A percentile compares a stretch with the other conserved stretches of the same genome.
phyloP scores from a whole-genome alignment of 2,329 filamentous ascomycete genomes.

The Sarocladium brachiariae region DNA sequence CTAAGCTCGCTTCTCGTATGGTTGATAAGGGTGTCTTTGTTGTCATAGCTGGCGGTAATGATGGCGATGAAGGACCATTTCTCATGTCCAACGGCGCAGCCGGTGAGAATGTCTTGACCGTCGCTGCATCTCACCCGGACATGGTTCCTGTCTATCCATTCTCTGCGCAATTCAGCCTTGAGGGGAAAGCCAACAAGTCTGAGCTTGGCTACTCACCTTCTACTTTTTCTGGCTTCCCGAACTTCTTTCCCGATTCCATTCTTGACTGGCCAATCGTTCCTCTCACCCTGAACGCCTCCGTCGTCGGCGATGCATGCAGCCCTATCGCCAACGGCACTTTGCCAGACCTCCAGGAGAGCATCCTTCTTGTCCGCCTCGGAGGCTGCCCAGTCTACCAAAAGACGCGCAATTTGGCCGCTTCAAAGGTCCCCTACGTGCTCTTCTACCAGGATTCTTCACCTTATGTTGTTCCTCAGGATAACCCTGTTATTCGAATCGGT shows the following conservation, averaged over 20 bases:
- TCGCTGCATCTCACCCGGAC: slow-evolving; percentile 34
- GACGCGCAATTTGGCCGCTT: slow-evolving; percentile 18
- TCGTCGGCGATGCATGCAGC: slow-evolving; percentile 20
- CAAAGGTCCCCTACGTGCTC: slow-evolving; percentile 18
- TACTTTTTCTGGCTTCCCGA: slow-evolving; percentile 19
- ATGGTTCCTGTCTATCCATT: slow-evolving; percentile 22
- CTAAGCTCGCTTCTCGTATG: slow-evolving; percentile 22
- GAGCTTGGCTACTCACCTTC: slow-evolving; percentile 28
- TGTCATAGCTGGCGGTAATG: slow-evolving; percentile 37
- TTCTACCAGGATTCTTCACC: slow-evolving; percentile 10
- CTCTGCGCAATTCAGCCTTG: slow-evolving; percentile 21
- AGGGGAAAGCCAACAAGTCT: slow-evolving; percentile 17
- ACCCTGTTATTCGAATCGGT: slow-evolving; percentile 17
- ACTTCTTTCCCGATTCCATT: slow-evolving; percentile 26
- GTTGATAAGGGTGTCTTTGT: slow-evolving; percentile 32
- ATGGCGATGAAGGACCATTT: slow-evolving; percentile 34
- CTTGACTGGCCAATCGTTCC: slow-evolving; percentile 25
- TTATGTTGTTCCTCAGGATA: background rate
- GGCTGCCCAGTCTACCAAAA: slow-evolving; percentile 23
- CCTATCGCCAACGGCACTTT: slow-evolving; percentile 16
- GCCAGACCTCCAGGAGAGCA: slow-evolving; percentile 15
- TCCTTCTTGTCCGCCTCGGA: slow-evolving; percentile 22
- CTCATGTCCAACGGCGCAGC: slow-evolving; percentile 30
- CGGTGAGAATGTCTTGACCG: slow-evolving; percentile 33
- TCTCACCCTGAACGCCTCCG: slow-evolving; percentile 19